Percentiles rank a stretch among this genome's conserved stretches.
These are phyloP conservation scores for Pisolithus microcarpus DNA, from an alignment of 768 basidiomycete species.

Conservation along the genomic window DNA sequence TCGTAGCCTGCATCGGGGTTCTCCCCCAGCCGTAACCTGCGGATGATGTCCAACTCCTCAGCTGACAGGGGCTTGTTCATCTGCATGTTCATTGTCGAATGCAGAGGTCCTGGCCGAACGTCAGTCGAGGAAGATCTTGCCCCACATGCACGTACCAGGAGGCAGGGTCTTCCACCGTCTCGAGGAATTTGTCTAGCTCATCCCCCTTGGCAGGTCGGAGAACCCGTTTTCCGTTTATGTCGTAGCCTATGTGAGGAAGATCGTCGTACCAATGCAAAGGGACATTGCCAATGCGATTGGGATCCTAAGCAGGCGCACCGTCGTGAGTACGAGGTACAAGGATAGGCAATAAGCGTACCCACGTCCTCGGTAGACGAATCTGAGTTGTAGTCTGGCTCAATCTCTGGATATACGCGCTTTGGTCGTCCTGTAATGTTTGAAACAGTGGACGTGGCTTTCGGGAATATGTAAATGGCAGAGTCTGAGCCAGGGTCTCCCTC, in stretches of 20 bases:
- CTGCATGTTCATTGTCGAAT: slow-evolving; percentile 82
- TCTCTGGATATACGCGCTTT: slow-evolving; percentile 80
- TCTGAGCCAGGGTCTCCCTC: slow-evolving; percentile 33
- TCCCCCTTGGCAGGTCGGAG: slow-evolving; percentile 92
- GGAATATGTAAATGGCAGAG: slow-evolving; percentile 49
- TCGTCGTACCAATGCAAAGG: slow-evolving; percentile 99
- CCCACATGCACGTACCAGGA: slow-evolving; percentile 58
- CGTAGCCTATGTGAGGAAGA: slow-evolving; percentile 97
- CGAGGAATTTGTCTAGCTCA: slow-evolving; percentile 93
- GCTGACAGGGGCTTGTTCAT: slow-evolving; percentile 78
- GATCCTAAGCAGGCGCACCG: slow-evolving; percentile 45
- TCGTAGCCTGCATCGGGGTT: slow-evolving; percentile 87
- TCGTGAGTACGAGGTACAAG: background rate
- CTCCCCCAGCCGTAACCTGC: slow-evolving; percentile 82
- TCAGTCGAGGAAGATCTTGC: background rate
- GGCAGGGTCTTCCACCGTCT: slow-evolving; percentile 85
- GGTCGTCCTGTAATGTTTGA: slow-evolving; percentile 80
- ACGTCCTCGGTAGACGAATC: slow-evolving; percentile 92
- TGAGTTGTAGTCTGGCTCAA: slow-evolving; percentile 85
- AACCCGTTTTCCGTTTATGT: slow-evolving; percentile 89
- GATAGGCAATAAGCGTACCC: slow-evolving; percentile 22
- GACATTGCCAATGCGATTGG: slow-evolving; percentile 92
- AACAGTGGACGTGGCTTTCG: slow-evolving; percentile 59
- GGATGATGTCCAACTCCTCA: slow-evolving; percentile 93
- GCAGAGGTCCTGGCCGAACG: slow-evolving; percentile 66